Evolutionary conservation across 2,329 filamentous ascomycete genomes (phyloP), one percentile per base, ranked within the genome.

Genomic region (Alternaria novae-zelandiae): DNA sequence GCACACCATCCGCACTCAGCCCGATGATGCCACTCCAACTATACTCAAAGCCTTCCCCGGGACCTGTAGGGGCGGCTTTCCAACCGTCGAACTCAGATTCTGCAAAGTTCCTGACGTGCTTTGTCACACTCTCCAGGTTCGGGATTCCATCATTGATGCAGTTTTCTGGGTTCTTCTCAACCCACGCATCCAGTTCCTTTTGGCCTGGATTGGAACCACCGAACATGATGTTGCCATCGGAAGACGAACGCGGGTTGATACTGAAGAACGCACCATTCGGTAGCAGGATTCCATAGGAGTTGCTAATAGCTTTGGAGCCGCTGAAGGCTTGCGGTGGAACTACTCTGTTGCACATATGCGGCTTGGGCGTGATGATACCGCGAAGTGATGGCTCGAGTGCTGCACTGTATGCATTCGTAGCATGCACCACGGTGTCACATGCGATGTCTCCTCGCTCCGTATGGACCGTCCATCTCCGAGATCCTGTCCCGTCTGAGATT

Each of bases 121-220:
- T 63, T 8, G 70, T 77, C 8, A 79, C 74, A 12, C 56, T 57
- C 10, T 74, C 63, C 6, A 77, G 50, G 9, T 69, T 66, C 3
- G 72, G 57, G 2, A 79, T 61, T 8, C 75, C 68, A 54, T 79
- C 77, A 17, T 79, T 71, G 9, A 72, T 69, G 57, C 73, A 74
- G 15, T 68, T 58, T n/a, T 73, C 73, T 0, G 77, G 73, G 58
- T 78, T 70, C 28, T 63, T 41, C 21, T 71, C 70, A 10, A 78
- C 62, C 73, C 73, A 79, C 7, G 68, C 61, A 46, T 77, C 73
- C 15, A 79, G 68, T 49, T 70, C 61, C 30, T 68, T 65, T 50
- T 79, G 77, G 3, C 77, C 75, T 26, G 74, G 72, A 45, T 78
- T 78, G 2, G 68, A 74, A 6, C 77, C 77, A 3, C 77, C 76